Evolutionary conservation across 306 rosid species (phyloP), one percentile per base, ranked within the genome.

Genomic region (Nissolia schottii): DNA sequence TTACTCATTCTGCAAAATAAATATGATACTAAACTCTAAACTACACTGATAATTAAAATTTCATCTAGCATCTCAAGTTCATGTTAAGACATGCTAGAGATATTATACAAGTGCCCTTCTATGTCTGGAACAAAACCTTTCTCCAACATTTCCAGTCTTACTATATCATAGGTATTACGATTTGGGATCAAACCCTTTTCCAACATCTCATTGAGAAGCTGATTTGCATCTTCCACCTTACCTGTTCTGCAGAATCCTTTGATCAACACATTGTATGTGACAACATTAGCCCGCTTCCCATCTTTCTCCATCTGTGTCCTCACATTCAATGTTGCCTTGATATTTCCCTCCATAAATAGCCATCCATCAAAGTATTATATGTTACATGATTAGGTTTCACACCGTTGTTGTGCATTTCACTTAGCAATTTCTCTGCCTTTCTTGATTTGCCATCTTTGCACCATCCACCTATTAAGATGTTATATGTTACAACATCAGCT

Each of bases 181-280:
- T 88, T 90, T 50, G 97, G 98, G 67, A 79, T 63, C 76, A 90
- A 81, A 24, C 98, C 96, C 71, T 80, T 92, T 81, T 88, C 92
- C 81, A 88, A 71, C 91, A 92, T 88, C 86, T 90, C 96, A 82
- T 92, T 87, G 32, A 92, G 96, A 84, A 92, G 88, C 45, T 58
- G 38, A 74, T 90, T 88, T 75, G 96, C 96, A 76, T 86, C 90
- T 56, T 85, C 91, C 64, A 88, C 77, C 85, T 84, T 90, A 23
- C 82, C 83, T 64, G 64, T 77, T 77, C 61, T 74, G 71, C 96
- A 85, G 73, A 79, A 86, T 28, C 93, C 90, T 73, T 78, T 83
- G 71, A 90, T 87, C 82, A 92, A 79, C 46, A 87, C 83, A 31
- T 90, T 87, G 58, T 73, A 93, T 0, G 92, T 84, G 19, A 74